Evolutionary conservation across 2,329 filamentous ascomycete genomes (phyloP), one percentile per base, ranked within the genome.

Genomic region (Lachnellula occidentalis): DNA sequence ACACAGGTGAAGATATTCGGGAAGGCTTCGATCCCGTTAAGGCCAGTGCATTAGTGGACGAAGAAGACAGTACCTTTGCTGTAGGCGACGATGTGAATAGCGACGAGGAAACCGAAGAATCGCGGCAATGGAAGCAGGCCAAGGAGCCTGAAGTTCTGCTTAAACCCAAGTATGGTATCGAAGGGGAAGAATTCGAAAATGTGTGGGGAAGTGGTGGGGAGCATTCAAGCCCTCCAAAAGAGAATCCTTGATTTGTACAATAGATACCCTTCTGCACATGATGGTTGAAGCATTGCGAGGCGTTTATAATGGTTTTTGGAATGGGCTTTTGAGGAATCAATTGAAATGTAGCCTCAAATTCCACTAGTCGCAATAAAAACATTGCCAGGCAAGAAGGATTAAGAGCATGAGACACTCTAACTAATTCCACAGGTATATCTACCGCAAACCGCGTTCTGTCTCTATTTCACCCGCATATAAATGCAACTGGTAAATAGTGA

Each of bases 11-110:
- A 61, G 75, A 75, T 51, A 76, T 81, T 15, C 72, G 78, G 3
- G 74, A 78, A 66, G 80, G 79, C 5, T 82, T 78, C 63, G 77
- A 81, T 50, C 79, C 69, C 14, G 59, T 74, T 4, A 75, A 79
- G 51, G 61, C 70, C 2, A 66, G 72, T 1, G 71, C 75, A 52
- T 66, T 70, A 11, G 70, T 74, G 43, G 70, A 75, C 47, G 5
- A 71, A 74, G 12, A 70, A 70, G 41, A 69, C 70, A 21, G 66
- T 67, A 11, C 53, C 11, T 68, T 66, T 41, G 50, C 59, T 34
- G 51, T 66, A 36, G 64, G 61, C 17, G 61, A 67, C 19, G 62
- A 67, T n/a, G 68, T 68, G 11, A 63, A 69, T 31, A 65, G 66
- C 49, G 47, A 50, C 8, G 66, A 70, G 36, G 67, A 72, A 22